A percentile compares a stretch with the other conserved stretches of the same genome.
Evolutionary conservation across 331 rosid genomes (phyloP).

Genomic region (Malus hybrid): DNA sequence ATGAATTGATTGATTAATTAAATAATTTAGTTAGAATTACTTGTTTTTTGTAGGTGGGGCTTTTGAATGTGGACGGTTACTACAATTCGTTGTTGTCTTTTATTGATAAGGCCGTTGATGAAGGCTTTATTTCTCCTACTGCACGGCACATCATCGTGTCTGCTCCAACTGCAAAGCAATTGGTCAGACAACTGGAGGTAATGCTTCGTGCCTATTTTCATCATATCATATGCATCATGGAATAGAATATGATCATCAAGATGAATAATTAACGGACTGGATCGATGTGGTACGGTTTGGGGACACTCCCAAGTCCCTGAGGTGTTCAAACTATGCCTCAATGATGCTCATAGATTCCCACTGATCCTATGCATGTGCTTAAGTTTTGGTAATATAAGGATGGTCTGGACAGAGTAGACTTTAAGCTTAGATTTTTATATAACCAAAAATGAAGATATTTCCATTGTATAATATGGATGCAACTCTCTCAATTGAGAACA

Average conservation of each 20-base stretch:
- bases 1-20: not conserved
- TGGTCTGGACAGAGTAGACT: not conserved
- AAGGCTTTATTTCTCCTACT: slow-evolving; percentile 88
- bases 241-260: not conserved
- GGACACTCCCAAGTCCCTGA: not conserved
- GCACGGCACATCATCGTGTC: slow-evolving; percentile 99
- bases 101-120: slow-evolving; percentile 96
- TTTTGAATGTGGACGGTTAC: slow-evolving; percentile 93
- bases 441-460: not conserved
- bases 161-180: slow-evolving; percentile 83
- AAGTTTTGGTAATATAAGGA: not conserved
- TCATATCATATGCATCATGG: not conserved
- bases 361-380: not conserved
- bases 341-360: not conserved
- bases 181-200: slow-evolving; percentile 90
- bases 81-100: slow-evolving; percentile 87
- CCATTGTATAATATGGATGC: not conserved
- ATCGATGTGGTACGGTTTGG: not conserved
- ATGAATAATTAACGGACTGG: not conserved
- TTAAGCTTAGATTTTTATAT: not conserved
- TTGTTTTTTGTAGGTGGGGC: slow-evolving; percentile 69
- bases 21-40: not conserved
- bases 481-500: no score
- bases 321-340: not conserved
- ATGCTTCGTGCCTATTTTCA: not conserved